Percentiles rank a stretch among this genome's conserved stretches.
Evolutionary conservation across 768 basidiomycete species (phyloP).

Genomic region (Calocera viscosa): DNA sequence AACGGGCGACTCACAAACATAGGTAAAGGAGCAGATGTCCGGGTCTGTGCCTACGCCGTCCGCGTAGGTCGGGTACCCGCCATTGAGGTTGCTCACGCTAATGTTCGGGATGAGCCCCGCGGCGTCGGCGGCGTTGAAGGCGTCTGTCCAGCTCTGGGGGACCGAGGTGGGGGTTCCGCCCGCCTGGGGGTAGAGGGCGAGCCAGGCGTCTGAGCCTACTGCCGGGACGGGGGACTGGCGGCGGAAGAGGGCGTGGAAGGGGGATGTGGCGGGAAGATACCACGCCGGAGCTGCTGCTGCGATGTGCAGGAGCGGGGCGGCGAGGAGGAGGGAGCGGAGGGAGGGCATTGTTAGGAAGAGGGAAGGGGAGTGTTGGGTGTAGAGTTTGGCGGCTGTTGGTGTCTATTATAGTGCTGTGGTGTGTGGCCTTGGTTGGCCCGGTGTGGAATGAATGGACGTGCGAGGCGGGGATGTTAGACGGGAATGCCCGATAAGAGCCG

Average conservation of each 20-base stretch:
- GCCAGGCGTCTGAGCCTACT: slow-evolving; percentile 58
- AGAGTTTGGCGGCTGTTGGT: too few relatives aligned
- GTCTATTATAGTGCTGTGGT: too few relatives aligned
- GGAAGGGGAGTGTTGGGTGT: background rate
- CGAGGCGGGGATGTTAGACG: too few relatives aligned
- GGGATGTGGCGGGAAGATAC: slow-evolving; percentile 48
- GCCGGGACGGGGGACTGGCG: slow-evolving; percentile 34
- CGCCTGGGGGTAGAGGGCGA: slow-evolving; percentile 42
- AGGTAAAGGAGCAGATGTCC: slow-evolving; percentile 63
- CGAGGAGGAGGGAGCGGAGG: background rate
- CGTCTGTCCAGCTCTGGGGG: slow-evolving; percentile 60
- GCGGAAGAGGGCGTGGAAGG: slow-evolving; percentile 49
- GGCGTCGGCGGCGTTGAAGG: slow-evolving; percentile 50
- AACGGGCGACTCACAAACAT: slow-evolving; percentile 37
- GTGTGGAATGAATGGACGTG: too few relatives aligned
- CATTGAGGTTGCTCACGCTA: slow-evolving; percentile 34
- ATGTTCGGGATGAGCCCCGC: slow-evolving; percentile 65
- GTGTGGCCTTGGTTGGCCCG: too few relatives aligned
- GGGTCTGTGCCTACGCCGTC: slow-evolving; percentile 32
- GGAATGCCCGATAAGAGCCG: too few relatives aligned
- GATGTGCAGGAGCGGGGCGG: background rate
- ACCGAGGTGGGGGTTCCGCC: slow-evolving; percentile 34
- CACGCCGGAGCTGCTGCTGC: background rate
- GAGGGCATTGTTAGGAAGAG: background rate
- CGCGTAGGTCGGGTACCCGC: slow-evolving; percentile 22